Base-by-base conservation (phyloP, 129 eudicot genomes). In the Helichrysum umbraculigerum region DNA sequence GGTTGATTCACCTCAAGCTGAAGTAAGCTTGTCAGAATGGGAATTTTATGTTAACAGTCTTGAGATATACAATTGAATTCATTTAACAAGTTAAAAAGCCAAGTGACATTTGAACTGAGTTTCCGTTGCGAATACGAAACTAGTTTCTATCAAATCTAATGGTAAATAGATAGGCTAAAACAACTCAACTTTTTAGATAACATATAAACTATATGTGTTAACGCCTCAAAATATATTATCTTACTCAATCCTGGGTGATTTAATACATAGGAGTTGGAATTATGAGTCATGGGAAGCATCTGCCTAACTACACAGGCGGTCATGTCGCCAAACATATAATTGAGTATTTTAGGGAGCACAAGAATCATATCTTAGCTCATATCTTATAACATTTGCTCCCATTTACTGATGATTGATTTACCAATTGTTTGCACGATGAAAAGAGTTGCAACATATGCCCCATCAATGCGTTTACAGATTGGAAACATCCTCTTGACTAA, bases 211-310 rank as follows among this genome's bases (percentile, higher is more conserved):
- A 5, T 21, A 7, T 6, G 64, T 63, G 29, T 41, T 29, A 62
- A 66, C 9, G 29, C 39, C 57, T 67, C 30, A 66, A 76, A 17
- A 20, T 35, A 19, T 16, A 42, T 9, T 44, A 63, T 30, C 52
- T 17, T 63, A 42, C 15, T 60, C 5, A 25, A 17, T 44, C 34
- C 12, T 47, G 19, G 79, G 63, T 47, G 19, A 44, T 8, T 32
- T 50, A 17, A 59, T 20, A 60, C 35, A 61, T 74, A 66, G 71
- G 79, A 64, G 33, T 62, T 64, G 71, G 30, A 63, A 63, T 47
- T 42, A 34, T 75, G 71, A 28, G 19, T 63, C 62, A 47, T 64
- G 60, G 44, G 33, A 64, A 64, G 50, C 62, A 75, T 64, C 50
- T 75, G 44, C 57, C 35, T 68, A 28, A 66, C 56, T 58, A 66